Evolutionary conservation across 2,329 filamentous ascomycete species (phyloP).

Genomic region (Sclerotinia minor): DNA sequence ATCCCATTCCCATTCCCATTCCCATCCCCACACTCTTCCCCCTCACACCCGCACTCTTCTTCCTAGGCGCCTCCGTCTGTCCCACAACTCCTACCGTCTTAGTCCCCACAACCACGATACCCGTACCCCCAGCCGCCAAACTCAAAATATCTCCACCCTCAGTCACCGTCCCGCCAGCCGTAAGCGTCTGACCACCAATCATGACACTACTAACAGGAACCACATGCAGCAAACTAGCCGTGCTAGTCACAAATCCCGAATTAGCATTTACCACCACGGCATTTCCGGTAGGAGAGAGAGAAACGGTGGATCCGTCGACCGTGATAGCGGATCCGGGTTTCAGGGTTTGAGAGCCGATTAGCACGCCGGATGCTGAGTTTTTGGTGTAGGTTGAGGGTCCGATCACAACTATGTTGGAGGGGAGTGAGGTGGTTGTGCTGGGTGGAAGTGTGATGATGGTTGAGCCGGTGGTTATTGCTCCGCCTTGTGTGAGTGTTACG

Average conservation of each 20-base stretch:
- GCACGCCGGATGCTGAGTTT: conserved; percentile 24
- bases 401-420: conserved; percentile 13
- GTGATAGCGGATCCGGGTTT: conserved; percentile 26
- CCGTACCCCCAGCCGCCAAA: conserved; percentile 33
- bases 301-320: conserved; percentile 23
- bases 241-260: conserved; percentile 22
- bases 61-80: conserved; percentile 27
- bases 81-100: conserved; percentile 32
- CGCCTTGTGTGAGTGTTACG: conserved; percentile 28
- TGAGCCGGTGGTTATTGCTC: conserved; percentile 24
- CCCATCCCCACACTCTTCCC: background rate
- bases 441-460: conserved; percentile 18
- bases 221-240: conserved; percentile 5
- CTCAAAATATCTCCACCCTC: conserved; percentile 38
- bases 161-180: conserved; percentile 35
- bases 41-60: conserved; percentile 33
- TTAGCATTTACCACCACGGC: conserved; percentile 28
- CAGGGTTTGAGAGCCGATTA: conserved; percentile 27
- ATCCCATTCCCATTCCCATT: background rate
- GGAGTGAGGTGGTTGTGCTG: background rate
- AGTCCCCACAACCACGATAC: conserved; percentile 35
- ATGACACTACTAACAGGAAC: conserved; percentile 28
- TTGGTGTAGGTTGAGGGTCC: conserved; percentile 24
- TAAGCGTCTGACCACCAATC: conserved; percentile 38
- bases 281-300: conserved; percentile 25